Evolutionary conservation across 1,139 yeast genomes (phyloP), one percentile per base, ranked within the genome.

Genomic region (Sugiyamaella xylanicola): DNA sequence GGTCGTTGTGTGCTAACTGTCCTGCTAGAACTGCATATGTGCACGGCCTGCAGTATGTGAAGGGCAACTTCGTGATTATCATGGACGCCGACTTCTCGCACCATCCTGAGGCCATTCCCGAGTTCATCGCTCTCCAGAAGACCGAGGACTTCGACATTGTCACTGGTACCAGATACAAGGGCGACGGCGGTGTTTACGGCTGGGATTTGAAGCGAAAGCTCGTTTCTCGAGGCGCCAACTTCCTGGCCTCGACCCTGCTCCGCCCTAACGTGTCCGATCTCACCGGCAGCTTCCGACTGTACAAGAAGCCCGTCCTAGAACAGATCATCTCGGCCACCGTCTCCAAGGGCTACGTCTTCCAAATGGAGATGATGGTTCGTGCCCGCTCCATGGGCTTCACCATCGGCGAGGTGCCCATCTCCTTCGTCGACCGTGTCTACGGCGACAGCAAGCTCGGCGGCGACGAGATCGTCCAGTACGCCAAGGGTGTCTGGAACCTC

Each of bases 1-100:
- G n/a, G n/a, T n/a, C n/a, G n/a, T n/a, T n/a, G n/a, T n/a, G n/a
- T n/a, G n/a, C n/a, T n/a, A n/a, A n/a, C n/a, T n/a, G n/a, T n/a
- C n/a, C n/a, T n/a, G n/a, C n/a, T 21, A 61, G 72, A 43, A 87
- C 95, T 41, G 95, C 95, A 15, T 87, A 87, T 65, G 87, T 86
- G 49, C 92, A 87, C 66, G 95, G 92, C 1, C 79, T 87, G 63
- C 81, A 87, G 67, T 85, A 67, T 63, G 91, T 83, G 44, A 82
- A 85, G 32, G 95, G 95, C 53, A 81, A 87, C 72, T 87, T 78
- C 70, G 91, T 87, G 51, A 82, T 87, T 61, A 87, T 87, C 63
- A 87, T 87, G 95, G 95, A 87, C 69, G 95, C 95, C 15, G 95
- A 87, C 70, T 87, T 87, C 73, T 85, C 91, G 13, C 95, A 87